A percentile compares a stretch with the other conserved stretches of the same genome.
These are phyloP conservation scores for Tylopilus cervinicoccineus DNA, from an alignment of 768 basidiomycete species.

Conservation along the genomic window DNA sequence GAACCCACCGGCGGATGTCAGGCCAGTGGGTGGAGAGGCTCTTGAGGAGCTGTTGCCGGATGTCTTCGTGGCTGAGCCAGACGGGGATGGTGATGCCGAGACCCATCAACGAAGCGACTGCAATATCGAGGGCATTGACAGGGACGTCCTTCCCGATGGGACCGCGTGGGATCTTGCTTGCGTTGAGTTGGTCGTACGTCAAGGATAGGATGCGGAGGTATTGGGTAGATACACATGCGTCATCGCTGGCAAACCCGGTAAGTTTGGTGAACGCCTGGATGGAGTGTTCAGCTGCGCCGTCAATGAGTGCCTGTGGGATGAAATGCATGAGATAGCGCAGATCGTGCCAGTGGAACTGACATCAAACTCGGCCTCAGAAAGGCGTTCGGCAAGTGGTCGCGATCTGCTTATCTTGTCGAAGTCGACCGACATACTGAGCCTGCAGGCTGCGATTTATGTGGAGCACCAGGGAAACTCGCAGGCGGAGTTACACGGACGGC, in stretches of 20 bases:
- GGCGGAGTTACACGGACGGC: background rate
- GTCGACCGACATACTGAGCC: background rate
- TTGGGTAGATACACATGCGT: conserved; percentile 16
- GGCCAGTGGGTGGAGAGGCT: conserved; percentile 18
- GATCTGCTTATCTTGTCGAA: background rate
- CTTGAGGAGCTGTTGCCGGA: conserved; percentile 12
- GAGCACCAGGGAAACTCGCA: background rate
- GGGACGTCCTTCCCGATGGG: conserved; percentile 3
- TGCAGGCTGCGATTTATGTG: background rate
- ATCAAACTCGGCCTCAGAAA: conserved; percentile 18
- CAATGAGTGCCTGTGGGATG: conserved; percentile 12
- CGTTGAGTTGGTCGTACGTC: conserved; percentile 20
- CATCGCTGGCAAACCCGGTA: conserved; percentile 8
- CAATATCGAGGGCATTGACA: conserved; percentile 8
- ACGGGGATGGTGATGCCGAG: conserved; percentile 23
- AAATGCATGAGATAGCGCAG: background rate
- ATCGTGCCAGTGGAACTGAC: conserved; percentile 8
- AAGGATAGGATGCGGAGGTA: conserved; percentile 20
- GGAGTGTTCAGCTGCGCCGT: conserved; percentile 9
- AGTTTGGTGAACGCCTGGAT: conserved; percentile 14
- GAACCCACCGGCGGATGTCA: conserved; percentile 26
- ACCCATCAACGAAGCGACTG: conserved; percentile 12
- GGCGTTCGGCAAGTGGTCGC: background rate
- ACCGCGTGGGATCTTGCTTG: conserved; percentile 17
- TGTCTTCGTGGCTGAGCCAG: conserved; percentile 19